Evolutionary conservation across 208 protist genomes (phyloP), one percentile per base, ranked within the genome.

Genomic region (Trypanosoma boissoni): DNA sequence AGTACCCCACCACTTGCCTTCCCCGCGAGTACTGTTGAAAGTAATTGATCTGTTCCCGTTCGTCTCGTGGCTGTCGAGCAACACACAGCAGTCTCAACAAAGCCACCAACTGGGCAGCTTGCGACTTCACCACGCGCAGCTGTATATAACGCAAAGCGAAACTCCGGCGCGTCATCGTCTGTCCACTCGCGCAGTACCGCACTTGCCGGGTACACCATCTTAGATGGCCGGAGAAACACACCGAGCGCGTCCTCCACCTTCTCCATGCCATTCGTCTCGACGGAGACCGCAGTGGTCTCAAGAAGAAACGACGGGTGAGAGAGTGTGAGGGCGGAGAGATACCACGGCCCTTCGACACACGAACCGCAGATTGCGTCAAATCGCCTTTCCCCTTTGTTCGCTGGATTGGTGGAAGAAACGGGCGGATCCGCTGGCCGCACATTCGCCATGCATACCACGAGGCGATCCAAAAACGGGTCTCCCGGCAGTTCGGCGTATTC

Each of bases 321-420:
- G 24, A 77, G 54, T 21, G 71, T 68, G 20, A 77, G 46, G 3
- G 52, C 57, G 12, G 55, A 51, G 31, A 77, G 7, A 41, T 45
- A 49, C 71, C 71, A 77, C 16, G 71, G 65, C n/a, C 71, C 71
- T 51, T 68, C 64, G 29, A 68, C 21, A 31, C 60, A 58, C 10
- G 28, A 41, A 0, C 71, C 71, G 8, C 39, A n/a, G 8, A 68
- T 23, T n/a, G 21, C 31, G n/a, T n/a, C n/a, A n/a, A n/a, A n/a
- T n/a, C n/a, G n/a, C n/a, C n/a, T n/a, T n/a, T n/a, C n/a, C n/a
- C n/a, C n/a, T n/a, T n/a, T n/a, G n/a, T n/a, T n/a, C n/a, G n/a
- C n/a, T n/a, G n/a, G n/a, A n/a, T n/a, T n/a, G n/a, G n/a, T n/a
- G n/a, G n/a, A n/a, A n/a, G n/a, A n/a, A n/a, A n/a, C n/a, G n/a